Conservation (phyloP, 768 basidiomycete genomes). For the Gautieria morchelliformis region DNA sequence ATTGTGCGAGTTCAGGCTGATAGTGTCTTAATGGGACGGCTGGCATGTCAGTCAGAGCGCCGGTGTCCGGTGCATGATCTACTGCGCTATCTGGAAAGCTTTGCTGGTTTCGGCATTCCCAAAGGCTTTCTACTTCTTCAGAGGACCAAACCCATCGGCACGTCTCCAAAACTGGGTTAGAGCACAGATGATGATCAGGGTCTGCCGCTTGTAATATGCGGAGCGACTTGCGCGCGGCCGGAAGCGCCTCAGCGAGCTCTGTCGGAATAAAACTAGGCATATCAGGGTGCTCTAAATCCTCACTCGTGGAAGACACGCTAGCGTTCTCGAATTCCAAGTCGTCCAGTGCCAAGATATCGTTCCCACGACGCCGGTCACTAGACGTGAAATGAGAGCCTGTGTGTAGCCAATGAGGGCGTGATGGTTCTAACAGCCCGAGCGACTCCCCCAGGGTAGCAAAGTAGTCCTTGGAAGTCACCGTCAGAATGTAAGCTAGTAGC, state of each 20-base stretch:
- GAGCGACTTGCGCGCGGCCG: slow-evolving; percentile 61
- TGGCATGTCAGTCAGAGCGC: not conserved
- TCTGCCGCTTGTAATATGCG: slow-evolving; percentile 53
- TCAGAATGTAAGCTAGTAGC: slow-evolving; percentile 58
- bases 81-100: not conserved
- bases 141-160: slow-evolving; percentile 60
- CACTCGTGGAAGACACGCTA: not conserved
- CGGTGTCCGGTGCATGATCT: not conserved
- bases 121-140: slow-evolving; percentile 33
- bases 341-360: slow-evolving; percentile 24
- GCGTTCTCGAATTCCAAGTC: slow-evolving; percentile 10
- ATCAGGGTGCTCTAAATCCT: slow-evolving; percentile 3
- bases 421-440: slow-evolving; percentile 37
- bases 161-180: slow-evolving; percentile 10
- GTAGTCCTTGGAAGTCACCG: slow-evolving; percentile 53
- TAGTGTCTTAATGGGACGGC: slow-evolving; percentile 11
- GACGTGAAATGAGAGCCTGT: not conserved
- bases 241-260: slow-evolving; percentile 41
- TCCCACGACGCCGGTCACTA: not conserved
- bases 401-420: slow-evolving; percentile 1
- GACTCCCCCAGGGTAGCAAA: slow-evolving; percentile 47
- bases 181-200: slow-evolving; percentile 54
- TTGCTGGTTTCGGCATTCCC: not conserved
- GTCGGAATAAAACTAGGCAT: slow-evolving; percentile 60
- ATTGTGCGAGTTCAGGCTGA: slow-evolving; percentile 32